These are phyloP conservation scores for Ceratocystiopsis brevicomis DNA, from an alignment of 2,329 filamentous ascomycete species.

Conservation along the genomic window DNA sequence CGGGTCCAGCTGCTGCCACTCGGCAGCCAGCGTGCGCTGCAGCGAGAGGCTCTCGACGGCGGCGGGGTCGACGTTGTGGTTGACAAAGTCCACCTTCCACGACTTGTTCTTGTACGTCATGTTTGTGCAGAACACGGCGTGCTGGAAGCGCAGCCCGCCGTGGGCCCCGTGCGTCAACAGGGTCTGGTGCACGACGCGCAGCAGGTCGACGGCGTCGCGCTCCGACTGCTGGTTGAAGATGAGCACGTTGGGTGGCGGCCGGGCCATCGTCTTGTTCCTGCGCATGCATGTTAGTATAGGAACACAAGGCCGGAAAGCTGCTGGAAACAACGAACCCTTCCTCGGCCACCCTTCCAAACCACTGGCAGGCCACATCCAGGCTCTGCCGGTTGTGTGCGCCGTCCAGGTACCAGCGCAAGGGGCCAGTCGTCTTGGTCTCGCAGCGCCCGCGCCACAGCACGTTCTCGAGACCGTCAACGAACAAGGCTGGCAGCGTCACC, in stretches of 20 bases:
- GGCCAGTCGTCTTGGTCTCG: constrained; percentile 35
- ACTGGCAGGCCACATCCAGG: constrained; percentile 53
- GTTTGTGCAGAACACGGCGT: constrained; percentile 34
- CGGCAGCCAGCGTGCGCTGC: constrained; percentile 30
- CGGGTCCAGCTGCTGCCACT: constrained; percentile 29
- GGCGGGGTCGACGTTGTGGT: constrained; percentile 31
- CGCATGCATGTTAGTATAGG: not conserved
- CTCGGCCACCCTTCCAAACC: constrained; percentile 40
- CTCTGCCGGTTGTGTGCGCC: constrained; percentile 80
- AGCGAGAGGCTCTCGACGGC: constrained; percentile 30
- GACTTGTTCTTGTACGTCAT: constrained; percentile 27
- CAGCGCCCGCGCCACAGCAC: constrained; percentile 61
- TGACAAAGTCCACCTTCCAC: constrained; percentile 38
- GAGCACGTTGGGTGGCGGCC: constrained; percentile 25
- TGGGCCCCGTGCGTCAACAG: constrained; percentile 16
- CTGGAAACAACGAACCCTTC: not conserved
- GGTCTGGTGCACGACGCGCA: constrained; percentile 27
- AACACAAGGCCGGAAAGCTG: too few species aligned
- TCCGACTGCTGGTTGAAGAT: constrained; percentile 90
- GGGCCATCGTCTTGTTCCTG: not conserved
- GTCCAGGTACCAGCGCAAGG: constrained; percentile 61
- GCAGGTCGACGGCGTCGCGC: constrained; percentile 48
- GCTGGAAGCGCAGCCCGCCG: constrained; percentile 33
- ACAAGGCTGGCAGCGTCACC: constrained; percentile 27
- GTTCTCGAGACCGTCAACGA: constrained; percentile 44